These are phyloP conservation scores for Trypanosoma vivax DNA, from an alignment of 208 protist genomes.

Conservation along the genomic window DNA sequence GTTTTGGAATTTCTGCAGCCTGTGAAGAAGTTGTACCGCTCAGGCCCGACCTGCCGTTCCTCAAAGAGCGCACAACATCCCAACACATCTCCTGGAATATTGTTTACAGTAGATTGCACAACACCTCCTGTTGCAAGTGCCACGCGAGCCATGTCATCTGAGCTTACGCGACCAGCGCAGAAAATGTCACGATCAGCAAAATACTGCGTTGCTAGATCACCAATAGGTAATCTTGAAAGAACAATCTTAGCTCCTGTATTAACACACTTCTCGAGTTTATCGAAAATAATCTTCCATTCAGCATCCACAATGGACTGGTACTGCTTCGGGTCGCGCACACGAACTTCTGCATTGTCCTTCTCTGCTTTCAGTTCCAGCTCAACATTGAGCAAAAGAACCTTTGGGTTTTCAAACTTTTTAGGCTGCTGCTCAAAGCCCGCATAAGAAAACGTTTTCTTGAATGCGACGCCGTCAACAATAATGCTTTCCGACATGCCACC, in stretches of 20 bases:
- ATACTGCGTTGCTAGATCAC: conserved; percentile 99
- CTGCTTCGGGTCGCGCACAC: conserved; percentile 97
- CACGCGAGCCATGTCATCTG: conserved; percentile 94
- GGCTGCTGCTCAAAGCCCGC: conserved; percentile 99
- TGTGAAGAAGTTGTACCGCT: conserved; percentile 99
- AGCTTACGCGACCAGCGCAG: conserved; percentile 98
- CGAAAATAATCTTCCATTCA: conserved; percentile 99
- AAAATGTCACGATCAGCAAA: conserved; percentile 99
- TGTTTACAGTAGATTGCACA: conserved; percentile 97
- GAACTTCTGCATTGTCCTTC: conserved; percentile 99
- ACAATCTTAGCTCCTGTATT: conserved; percentile 98
- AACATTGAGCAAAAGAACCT: conserved; percentile 99
- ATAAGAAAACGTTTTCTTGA: conserved; percentile 99
- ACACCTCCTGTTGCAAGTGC: conserved; percentile 94
- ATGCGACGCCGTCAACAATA: conserved; percentile 99
- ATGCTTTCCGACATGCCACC: conserved; percentile 98
- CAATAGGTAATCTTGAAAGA: conserved; percentile 98
- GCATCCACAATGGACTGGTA: conserved; percentile 99
- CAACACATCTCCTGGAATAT: conserved; percentile 91
- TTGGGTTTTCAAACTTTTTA: conserved; percentile 97
- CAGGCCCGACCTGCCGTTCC: conserved; percentile 97
- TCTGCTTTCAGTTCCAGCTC: conserved; percentile 99
- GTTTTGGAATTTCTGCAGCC: conserved; percentile 91
- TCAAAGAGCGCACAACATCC: conserved; percentile 97
- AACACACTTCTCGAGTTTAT: conserved; percentile 99